Evolutionary conservation across 306 rosid species (phyloP), one percentile per base, ranked within the genome.

Genomic region (Glycyrrhiza uralensis): DNA sequence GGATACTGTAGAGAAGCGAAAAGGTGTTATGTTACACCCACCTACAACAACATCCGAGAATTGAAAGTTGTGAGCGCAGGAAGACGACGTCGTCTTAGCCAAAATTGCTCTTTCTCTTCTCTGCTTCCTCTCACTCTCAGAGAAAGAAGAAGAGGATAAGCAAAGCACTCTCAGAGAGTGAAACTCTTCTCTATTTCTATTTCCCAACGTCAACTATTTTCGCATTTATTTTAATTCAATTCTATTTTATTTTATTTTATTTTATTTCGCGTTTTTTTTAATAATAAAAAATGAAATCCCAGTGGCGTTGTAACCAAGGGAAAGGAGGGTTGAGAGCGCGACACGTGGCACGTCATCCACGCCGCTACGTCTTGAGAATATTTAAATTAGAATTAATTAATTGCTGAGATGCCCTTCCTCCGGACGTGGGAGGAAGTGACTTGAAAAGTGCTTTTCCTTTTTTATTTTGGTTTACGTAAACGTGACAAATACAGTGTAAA

Each of bases 261-360:
- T 42, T 28, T n/a, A n/a, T n/a, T 29, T 2, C 2, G n/a, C 19
- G 5, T 15, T 12, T 2, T 20, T n/a, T 28, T 26, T 17, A 26
- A 56, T 14, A 41, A 13, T 13, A 56, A 28, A 11, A 38, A 71
- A 60, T n/a, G 45, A 58, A 60, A 38, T 69, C 77, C 9, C 4
- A 39, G 76, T 70, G 57, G 79, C 87, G 88, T 80, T 71, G 75
- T 20, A 70, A 41, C 75, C 85, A 61, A 81, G 67, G 68, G 78
- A 78, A 71, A 70, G 79, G 66, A 29, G 72, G 92, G 84, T 17
- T n/a, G 42, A 66, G 73, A 80, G 49, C 0, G 20, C 3, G 86
- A 84, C 96, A 87, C 96, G 96, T 88, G 82, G 83, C 38, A n/a
- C 9, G 38, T 80, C 85, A 81, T 77, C 81, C 66, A 74, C 52